Conservation (phyloP, 1,139 yeast genomes). For the Geotrichum reessii region DNA sequence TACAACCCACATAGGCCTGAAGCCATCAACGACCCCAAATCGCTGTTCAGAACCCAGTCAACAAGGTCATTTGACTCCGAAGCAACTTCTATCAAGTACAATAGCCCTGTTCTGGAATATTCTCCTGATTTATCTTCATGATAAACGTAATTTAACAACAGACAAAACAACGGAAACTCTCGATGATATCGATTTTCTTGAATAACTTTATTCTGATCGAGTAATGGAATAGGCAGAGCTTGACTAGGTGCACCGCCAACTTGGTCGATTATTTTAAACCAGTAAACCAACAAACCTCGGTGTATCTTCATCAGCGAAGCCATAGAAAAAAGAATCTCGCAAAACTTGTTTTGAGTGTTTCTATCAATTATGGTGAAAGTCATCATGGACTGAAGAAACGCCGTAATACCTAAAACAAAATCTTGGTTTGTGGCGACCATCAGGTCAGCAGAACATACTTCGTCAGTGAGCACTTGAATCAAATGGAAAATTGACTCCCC, state of each 20-base stretch:
- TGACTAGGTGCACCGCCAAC: constrained; percentile 16
- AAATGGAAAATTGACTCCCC: constrained; percentile 20
- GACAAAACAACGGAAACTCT: constrained; percentile 27
- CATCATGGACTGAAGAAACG: constrained; percentile 22
- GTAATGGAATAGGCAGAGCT: neutral
- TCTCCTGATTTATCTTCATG: constrained; percentile 32
- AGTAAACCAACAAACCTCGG: constrained; percentile 20
- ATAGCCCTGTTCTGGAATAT: constrained; percentile 31
- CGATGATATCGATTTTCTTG: constrained; percentile 10
- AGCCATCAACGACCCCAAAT: constrained; percentile 31
- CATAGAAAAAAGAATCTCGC: constrained; percentile 23
- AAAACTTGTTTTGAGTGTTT: constrained; percentile 20
- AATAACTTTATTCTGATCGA: neutral
- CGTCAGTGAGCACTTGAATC: constrained; percentile 21
- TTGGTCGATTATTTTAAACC: constrained; percentile 22
- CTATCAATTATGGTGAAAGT: constrained; percentile 16
- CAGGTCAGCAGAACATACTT: constrained; percentile 18
- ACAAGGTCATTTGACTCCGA: constrained; percentile 25
- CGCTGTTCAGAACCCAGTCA: constrained; percentile 30
- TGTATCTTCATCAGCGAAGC: constrained; percentile 24
- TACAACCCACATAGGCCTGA: constrained; percentile 35
- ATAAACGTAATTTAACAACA: constrained; percentile 29
- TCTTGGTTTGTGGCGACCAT: constrained; percentile 19
- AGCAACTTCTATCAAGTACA: constrained; percentile 30
- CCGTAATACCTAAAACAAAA: constrained; percentile 21